Evolutionary conservation across 1,284 basidiomycete genomes (phyloP), one percentile per base, ranked within the genome.

Genomic region (Sanghuangporus baumii): DNA sequence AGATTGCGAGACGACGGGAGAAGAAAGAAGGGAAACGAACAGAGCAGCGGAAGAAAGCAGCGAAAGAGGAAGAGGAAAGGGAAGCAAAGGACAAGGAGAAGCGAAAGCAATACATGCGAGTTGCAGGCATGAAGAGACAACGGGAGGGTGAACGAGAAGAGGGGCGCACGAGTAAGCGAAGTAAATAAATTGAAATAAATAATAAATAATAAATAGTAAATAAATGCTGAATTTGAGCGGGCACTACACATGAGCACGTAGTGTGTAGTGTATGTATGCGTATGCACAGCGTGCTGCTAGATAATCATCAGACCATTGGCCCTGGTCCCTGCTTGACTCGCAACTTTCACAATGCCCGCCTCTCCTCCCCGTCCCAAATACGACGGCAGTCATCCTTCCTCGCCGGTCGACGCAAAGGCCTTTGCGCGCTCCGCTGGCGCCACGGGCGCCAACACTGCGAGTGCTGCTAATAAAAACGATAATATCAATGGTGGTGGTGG

Each of bases 21-120:
- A 96, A 95, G 79, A 91, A 96, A 76, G 82, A 81, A 23, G 89
- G 89, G 76, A 81, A 86, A 72, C 82, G 81, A 63, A 81, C 75
- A 40, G 83, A 78, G 67, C 81, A 85, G 69, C 74, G 77, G 67
- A 91, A 92, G 77, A 91, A 86, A 75, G 73, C 82, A 7, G 87
- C 83, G 68, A 88, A 86, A 72, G 85, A 87, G 67, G 91, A 91
- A 67, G 82, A 77, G 62, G 78, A 75, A 73, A 88, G 85, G 73
- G 75, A 71, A 2, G 89, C 89, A 66, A 93, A 89, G 74, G 85
- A 87, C 51, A 93, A 83, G 74, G 91, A 91, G 75, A 88, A 88
- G 75, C 81, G 85, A 71, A 93, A 89, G 71, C 91, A 91, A 67
- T 80, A 85, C 66, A 89, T 95, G 86, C 80, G 86, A 64, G 74